Evolutionary conservation across 1,284 basidiomycete genomes (phyloP).

Genomic region (Melampsora americana): DNA sequence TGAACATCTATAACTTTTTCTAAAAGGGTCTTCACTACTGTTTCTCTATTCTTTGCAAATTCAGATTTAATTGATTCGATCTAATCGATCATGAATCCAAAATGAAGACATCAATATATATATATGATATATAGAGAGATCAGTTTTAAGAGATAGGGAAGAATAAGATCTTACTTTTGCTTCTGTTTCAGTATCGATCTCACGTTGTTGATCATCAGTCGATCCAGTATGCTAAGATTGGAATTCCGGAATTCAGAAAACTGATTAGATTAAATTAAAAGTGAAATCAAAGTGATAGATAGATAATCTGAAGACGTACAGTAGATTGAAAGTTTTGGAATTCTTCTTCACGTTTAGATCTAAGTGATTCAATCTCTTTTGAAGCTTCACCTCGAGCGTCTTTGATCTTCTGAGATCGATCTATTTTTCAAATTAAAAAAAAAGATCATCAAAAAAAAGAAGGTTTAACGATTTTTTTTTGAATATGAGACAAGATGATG

Average conservation of each 20-base stretch:
- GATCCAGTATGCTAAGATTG: conserved; percentile 21
- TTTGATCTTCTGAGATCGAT: conserved; percentile 41
- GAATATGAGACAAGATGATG: background rate
- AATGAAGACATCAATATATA: no score
- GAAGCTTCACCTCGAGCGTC: conserved; percentile 41
- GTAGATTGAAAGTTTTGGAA: conserved; percentile 31
- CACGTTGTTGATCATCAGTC: conserved; percentile 31
- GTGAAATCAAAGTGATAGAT: no score
- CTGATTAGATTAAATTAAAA: no score
- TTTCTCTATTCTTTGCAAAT: conserved; percentile 28
- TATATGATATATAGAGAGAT: background rate
- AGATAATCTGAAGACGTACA: no score
- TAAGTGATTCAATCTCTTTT: conserved; percentile 38
- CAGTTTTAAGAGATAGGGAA: no score
- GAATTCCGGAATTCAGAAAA: background rate
- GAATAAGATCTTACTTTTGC: conserved; percentile 5
- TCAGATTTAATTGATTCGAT: conserved; percentile 36
- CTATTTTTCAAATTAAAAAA: background rate
- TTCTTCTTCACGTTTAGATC: conserved; percentile 38
- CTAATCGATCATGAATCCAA: no score
- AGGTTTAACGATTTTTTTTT: no score
- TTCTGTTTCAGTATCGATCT: conserved; percentile 16
- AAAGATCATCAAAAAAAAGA: background rate
- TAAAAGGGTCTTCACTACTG: conserved; percentile 30
- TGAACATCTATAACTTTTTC: conserved; percentile 32